These are phyloP conservation scores for Jamesozyma piceae DNA, from an alignment of 805 yeast species.

Conservation along the genomic window DNA sequence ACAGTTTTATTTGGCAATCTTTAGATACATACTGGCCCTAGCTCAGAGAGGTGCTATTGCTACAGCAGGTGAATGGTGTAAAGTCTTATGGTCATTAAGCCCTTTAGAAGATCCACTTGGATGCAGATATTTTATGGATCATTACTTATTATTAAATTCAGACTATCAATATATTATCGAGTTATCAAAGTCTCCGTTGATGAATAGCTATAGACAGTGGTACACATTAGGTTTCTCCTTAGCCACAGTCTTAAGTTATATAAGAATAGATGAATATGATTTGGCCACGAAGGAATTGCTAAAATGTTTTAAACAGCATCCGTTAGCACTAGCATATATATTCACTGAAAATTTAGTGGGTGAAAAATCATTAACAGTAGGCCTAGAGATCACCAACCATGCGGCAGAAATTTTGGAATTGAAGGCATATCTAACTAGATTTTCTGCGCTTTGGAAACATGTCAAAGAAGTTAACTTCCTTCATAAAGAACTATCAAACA, in stretches of 20 bases:
- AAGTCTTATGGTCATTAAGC: slow-evolving; percentile 54
- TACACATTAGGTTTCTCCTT: slow-evolving; percentile 62
- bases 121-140: slow-evolving; percentile 73
- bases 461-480: slow-evolving; percentile 39
- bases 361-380: slow-evolving; percentile 8
- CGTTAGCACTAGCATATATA: slow-evolving; percentile 36
- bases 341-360: slow-evolving; percentile 21
- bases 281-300: slow-evolving; percentile 42
- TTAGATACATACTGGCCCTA: slow-evolving; percentile 59
- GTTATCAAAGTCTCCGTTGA: slow-evolving; percentile 47
- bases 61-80: slow-evolving; percentile 72
- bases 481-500: slow-evolving; percentile 32
- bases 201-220: slow-evolving; percentile 55
- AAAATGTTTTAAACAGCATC: slow-evolving; percentile 46
- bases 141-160: slow-evolving; percentile 57
- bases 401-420: slow-evolving; percentile 30
- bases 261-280: slow-evolving; percentile 33
- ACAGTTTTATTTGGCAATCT: slow-evolving; percentile 63
- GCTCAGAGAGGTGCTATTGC: slow-evolving; percentile 69
- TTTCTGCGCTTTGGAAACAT: slow-evolving; percentile 47
- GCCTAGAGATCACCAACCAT: slow-evolving; percentile 19
- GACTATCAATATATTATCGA: slow-evolving; percentile 56
- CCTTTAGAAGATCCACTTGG: slow-evolving; percentile 83
- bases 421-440: slow-evolving; percentile 53
- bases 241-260: slow-evolving; percentile 56